phyloP scores from a whole-genome alignment of 176 grass and related monocot species.

The Aegilops speltoides region DNA sequence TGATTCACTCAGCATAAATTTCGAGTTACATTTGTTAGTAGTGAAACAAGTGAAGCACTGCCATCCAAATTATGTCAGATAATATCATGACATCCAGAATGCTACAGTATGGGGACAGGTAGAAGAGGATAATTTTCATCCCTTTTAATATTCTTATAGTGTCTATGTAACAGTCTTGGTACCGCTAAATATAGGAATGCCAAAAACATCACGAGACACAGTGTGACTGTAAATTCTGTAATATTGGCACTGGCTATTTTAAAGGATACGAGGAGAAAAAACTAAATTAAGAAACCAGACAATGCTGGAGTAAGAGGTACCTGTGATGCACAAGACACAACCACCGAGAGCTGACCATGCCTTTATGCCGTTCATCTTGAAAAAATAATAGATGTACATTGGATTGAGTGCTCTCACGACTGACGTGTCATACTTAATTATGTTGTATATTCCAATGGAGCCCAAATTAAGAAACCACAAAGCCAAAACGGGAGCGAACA shows the following conservation, averaged over 20 bases:
- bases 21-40: not conserved
- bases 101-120: not conserved
- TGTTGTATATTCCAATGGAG: slow-evolving; percentile 81
- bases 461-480: slow-evolving; percentile 91
- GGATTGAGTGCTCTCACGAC: slow-evolving; percentile 92
- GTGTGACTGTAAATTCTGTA: slow-evolving; percentile 8
- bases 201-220: not conserved
- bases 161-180: not conserved
- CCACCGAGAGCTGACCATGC: slow-evolving; percentile 97
- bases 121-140: slow-evolving; percentile 10
- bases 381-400: slow-evolving; percentile 89
- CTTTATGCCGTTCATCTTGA: slow-evolving; percentile 63
- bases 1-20: slow-evolving; percentile 2
- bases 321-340: slow-evolving; percentile 98
- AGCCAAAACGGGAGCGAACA: slow-evolving; percentile 89
- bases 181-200: not conserved
- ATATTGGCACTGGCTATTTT: not conserved
- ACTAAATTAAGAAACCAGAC: not conserved
- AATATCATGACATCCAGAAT: not conserved
- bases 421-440: slow-evolving; percentile 73
- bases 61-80: not conserved
- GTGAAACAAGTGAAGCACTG: not conserved
- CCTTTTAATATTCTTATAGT: not conserved
- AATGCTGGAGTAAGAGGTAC: slow-evolving; percentile 33
- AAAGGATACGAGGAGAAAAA: not conserved